Conservation (phyloP, 2,329 filamentous ascomycete genomes). For the Aspergillus persii region DNA sequence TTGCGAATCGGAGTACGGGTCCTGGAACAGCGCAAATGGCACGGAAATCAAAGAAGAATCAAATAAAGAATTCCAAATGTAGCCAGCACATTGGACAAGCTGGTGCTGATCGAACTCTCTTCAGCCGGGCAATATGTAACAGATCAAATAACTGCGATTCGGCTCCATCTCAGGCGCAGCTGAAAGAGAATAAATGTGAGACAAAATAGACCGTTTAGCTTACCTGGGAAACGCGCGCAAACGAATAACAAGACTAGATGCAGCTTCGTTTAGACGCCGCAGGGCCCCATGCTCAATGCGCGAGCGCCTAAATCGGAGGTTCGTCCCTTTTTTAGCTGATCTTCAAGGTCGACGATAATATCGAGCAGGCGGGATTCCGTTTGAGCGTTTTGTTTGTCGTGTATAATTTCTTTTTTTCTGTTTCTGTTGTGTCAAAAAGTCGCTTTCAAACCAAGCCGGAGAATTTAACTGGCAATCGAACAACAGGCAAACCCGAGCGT, state of each 20-base stretch:
- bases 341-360: not conserved
- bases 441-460: slow-evolving; percentile 3
- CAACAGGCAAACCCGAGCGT: not conserved
- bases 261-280: slow-evolving; percentile 24
- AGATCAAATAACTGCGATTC: not conserved
- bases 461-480: not conserved
- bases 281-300: slow-evolving; percentile 28
- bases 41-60: not conserved
- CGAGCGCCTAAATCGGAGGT: slow-evolving; percentile 23
- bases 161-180: not conserved
- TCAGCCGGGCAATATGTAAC: not conserved
- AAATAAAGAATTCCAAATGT: not conserved
- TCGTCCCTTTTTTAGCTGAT: slow-evolving; percentile 6
- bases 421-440: slow-evolving; percentile 1
- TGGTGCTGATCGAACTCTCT: not conserved
- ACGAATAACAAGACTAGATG: slow-evolving; percentile 14
- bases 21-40: not conserved
- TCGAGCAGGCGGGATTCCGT: slow-evolving; percentile 1
- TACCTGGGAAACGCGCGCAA: slow-evolving; percentile 31
- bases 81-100: not conserved
- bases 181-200: slow-evolving; percentile 1
- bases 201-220: slow-evolving; percentile 18
- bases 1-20: slow-evolving; percentile 4
- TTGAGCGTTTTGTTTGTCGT: not conserved
- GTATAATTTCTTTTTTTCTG: not conserved